A percentile compares a stretch with the other conserved stretches of the same genome.
These are phyloP conservation scores for Backusella tarrabulga DNA, from an alignment of 192 early-diverging fungal genomes.

Conservation along the genomic window DNA sequence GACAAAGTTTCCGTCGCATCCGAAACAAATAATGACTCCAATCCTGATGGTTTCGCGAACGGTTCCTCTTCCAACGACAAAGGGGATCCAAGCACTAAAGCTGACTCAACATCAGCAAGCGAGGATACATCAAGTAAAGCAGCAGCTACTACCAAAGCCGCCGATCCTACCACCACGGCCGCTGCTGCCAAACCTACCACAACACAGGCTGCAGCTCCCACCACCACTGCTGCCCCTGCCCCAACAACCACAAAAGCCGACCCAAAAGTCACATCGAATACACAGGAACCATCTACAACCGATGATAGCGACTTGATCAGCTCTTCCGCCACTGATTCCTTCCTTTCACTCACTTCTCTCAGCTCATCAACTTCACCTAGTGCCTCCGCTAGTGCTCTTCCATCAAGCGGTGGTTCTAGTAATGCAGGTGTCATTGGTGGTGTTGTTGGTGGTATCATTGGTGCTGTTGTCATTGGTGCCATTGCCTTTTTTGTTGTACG, in stretches of 20 bases:
- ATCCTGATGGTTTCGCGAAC: neutral
- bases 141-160: neutral
- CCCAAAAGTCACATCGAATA: neutral
- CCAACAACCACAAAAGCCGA: neutral
- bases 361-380: neutral
- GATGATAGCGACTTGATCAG: neutral
- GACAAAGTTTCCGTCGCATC: neutral
- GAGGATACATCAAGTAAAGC: neutral
- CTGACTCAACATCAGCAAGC: neutral
- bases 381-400: neutral
- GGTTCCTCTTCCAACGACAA: neutral
- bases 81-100: neutral
- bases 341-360: neutral
- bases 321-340: neutral
- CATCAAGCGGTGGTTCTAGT: neutral
- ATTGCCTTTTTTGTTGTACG: constrained; percentile 17
- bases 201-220: neutral
- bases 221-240: neutral
- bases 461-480: constrained; percentile 6
- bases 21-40: neutral
- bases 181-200: neutral
- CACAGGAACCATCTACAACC: neutral
- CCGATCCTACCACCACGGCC: neutral
- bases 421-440: constrained; percentile 10
- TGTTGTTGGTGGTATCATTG: constrained; percentile 21